These are phyloP conservation scores for Salvia rosmarinus DNA, from an alignment of 257 asterid species.

Conservation along the genomic window DNA sequence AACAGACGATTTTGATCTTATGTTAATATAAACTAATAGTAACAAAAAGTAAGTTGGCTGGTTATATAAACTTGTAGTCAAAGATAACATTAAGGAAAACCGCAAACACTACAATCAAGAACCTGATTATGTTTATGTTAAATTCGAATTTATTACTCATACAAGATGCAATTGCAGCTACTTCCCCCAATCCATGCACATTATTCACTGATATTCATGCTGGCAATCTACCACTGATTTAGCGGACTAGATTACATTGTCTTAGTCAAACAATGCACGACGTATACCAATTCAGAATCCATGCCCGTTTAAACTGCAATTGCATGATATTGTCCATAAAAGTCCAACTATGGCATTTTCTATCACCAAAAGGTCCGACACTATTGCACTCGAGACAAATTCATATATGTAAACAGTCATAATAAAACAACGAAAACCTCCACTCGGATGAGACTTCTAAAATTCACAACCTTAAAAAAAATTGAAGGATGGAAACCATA, in stretches of 20 bases:
- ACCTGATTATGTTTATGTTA: not conserved
- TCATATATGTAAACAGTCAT: conserved; percentile 6
- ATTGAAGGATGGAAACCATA: not conserved
- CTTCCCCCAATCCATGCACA: conserved; percentile 12
- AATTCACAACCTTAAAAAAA: not conserved
- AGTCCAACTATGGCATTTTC: conserved; percentile 13
- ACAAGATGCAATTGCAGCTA: conserved; percentile 21
- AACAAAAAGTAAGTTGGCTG: conserved; percentile 14
- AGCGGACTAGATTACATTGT: not conserved
- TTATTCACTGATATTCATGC: not conserved
- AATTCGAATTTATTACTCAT: not conserved
- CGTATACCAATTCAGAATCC: not conserved
- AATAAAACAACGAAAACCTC: not conserved
- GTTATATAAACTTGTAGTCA: not conserved
- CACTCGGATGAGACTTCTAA: conserved; percentile 10
- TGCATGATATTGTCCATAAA: not conserved
- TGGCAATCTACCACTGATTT: not conserved
- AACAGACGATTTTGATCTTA: not conserved
- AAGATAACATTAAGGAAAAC: conserved; percentile 10
- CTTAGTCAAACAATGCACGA: not conserved
- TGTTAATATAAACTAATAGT: not conserved
- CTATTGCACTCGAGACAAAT: conserved; percentile 12
- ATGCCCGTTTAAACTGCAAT: not conserved
- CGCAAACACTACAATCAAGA: not conserved
- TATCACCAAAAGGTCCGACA: not conserved